Evolutionary conservation across 1,284 basidiomycete species (phyloP), one percentile per base, ranked within the genome.

Genomic region (Fomes fomentarius): DNA sequence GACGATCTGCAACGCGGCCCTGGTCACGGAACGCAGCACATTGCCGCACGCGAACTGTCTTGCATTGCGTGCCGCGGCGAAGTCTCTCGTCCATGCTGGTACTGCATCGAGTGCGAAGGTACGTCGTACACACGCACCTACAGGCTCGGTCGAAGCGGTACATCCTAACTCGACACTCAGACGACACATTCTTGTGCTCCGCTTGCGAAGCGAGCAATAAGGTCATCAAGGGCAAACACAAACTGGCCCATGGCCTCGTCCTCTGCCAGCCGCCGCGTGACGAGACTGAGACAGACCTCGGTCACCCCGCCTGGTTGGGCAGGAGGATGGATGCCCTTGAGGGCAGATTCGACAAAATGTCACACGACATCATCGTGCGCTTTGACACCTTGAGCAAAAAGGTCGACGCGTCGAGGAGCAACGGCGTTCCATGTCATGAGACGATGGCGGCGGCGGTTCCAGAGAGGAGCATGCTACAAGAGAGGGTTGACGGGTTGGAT

Each of bases 71-170:
- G 61, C 24, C 38, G 31, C 2, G 15, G 12, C n/a, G 22, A 40
- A 15, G 50, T 58, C 14, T 41, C 58, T n/a, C 49, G 50, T 1
- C 61, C 62, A 4, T 64, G 60, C 34, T 64, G 62, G 62, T 60
- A 58, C 39, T 64, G 62, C 21, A 45, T 58, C 19, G 61, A 60
- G 9, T 62, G 60, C 45, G 60, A 62, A 39, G 56, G 62, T 62
- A n/a, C 31, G 60, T 45, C 8, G 1, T 15, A 3, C 17, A 2
- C 8, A 25, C 22, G 11, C 19, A 8, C 24, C 22, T 1, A 14
- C 6, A 7, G 9, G 14, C 19, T 24, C 7, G 17, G n/a, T 15
- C 8, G 15, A 9, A 8, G 5, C 38, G 34, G 28, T n/a, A n/a
- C n/a, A 30, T 6, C 21, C 37, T 39, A 14, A 42, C 12, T 10